These are phyloP conservation scores for Solanum habrochaites DNA, from an alignment of 257 asterid species.

Conservation along the genomic window DNA sequence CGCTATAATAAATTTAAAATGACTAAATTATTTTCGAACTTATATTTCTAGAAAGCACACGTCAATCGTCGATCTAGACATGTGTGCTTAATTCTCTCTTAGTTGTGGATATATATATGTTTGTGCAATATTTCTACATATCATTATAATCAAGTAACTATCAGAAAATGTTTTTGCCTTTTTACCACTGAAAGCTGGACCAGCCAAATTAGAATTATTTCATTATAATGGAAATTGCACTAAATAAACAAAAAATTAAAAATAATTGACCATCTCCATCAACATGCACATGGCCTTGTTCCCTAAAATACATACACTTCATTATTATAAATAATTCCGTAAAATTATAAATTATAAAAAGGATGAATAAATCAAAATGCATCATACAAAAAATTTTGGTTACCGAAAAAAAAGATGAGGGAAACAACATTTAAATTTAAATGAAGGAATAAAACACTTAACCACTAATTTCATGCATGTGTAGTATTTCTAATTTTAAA, in stretches of 20 bases:
- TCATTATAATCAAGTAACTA: neutral
- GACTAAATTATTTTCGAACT: no score
- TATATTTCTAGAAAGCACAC: no score
- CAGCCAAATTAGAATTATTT: neutral
- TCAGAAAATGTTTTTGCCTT: neutral
- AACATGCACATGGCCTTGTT: conserved; percentile 64
- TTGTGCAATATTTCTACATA: neutral
- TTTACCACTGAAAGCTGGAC: no score
- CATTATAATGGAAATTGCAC: neutral
- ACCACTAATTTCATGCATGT: neutral
- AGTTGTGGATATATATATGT: no score
- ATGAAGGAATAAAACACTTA: conserved; percentile 14
- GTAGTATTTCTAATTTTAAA: no score
- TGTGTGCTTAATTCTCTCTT: no score
- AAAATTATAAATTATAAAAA: neutral
- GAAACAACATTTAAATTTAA: neutral
- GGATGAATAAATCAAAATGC: neutral
- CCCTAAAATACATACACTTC: conserved; percentile 25
- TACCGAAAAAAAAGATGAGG: neutral
- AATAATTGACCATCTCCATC: conserved; percentile 20
- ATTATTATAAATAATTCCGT: neutral
- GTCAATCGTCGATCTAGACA: no score
- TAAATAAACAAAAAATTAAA: neutral
- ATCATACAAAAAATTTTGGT: conserved; percentile 32
- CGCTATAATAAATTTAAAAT: no score